A percentile compares a stretch with the other conserved stretches of the same genome.
Conservation (phyloP, 176 grass and related monocot species). For the Dendrocalamus sinicus region DNA sequence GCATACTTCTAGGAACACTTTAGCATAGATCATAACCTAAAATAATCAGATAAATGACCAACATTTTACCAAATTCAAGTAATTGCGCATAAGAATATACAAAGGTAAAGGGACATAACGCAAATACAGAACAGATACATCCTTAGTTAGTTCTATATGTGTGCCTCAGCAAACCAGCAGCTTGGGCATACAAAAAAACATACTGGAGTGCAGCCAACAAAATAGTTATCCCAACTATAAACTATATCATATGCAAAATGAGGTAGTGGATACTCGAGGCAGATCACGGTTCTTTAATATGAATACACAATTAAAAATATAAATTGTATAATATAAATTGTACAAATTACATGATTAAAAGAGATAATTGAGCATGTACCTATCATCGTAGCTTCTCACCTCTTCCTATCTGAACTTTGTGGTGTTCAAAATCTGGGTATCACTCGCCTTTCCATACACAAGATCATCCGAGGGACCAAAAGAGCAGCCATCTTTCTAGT, state of each 20-base stretch:
- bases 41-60: background rate
- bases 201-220: too few species aligned
- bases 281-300: too few species aligned
- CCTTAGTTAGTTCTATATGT: too few species aligned
- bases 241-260: too few species aligned
- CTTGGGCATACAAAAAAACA: too few species aligned
- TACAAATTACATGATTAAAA: conserved; percentile 37
- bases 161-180: too few species aligned
- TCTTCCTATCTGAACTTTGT: conserved; percentile 58
- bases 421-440: conserved; percentile 46
- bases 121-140: background rate
- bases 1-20: background rate
- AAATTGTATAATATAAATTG: conserved; percentile 5
- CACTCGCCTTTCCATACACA: conserved; percentile 45
- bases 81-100: background rate
- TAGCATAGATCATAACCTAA: background rate
- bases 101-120: background rate
- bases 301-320: too few species aligned
- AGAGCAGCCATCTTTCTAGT: conserved; percentile 81
- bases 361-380: conserved; percentile 42
- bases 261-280: too few species aligned
- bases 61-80: background rate
- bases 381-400: conserved; percentile 49
- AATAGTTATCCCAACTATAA: too few species aligned
- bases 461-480: conserved; percentile 69